A percentile compares a stretch with the other conserved stretches of the same genome.
These are phyloP conservation scores for Diaporthe sp. DNA, from an alignment of 2,329 filamentous ascomycete genomes.

Conservation along the genomic window DNA sequence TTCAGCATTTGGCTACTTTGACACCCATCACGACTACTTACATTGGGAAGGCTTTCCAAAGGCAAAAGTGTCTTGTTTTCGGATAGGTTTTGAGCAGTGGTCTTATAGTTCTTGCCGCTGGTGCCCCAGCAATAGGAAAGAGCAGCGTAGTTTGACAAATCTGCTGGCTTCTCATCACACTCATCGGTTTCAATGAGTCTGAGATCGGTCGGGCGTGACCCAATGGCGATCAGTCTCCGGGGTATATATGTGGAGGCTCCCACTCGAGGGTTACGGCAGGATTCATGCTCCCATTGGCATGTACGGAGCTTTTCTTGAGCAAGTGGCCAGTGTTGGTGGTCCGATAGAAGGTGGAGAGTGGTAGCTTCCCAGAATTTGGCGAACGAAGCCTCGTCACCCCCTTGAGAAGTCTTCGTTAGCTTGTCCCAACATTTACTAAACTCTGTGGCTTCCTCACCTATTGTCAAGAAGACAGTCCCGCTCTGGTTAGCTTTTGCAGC, in stretches of 20 bases:
- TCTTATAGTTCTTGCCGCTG: not conserved
- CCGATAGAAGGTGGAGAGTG: not conserved
- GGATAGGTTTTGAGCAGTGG: not conserved
- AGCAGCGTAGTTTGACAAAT: not conserved
- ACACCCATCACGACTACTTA: not conserved
- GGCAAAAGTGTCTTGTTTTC: not conserved
- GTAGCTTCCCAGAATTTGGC: not conserved
- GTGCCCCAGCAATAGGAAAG: slow-evolving; percentile 1
- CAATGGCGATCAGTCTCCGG: not conserved
- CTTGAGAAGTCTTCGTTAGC: not conserved
- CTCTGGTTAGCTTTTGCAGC: not conserved
- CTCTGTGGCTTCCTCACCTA: not conserved
- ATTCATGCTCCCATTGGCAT: not conserved
- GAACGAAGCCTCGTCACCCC: not conserved
- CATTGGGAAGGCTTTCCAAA: not conserved
- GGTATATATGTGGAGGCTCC: not conserved
- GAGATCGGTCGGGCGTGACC: not conserved
- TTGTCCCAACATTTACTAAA: not conserved
- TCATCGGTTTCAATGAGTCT: not conserved
- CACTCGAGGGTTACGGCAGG: not conserved
- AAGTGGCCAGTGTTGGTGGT: not conserved
- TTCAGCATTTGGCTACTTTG: too few species aligned
- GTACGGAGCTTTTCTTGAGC: not conserved
- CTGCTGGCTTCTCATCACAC: not conserved
- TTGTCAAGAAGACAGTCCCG: not conserved